These are phyloP conservation scores for Psidium guajava DNA, from an alignment of 345 rosid genomes.

Conservation along the genomic window DNA sequence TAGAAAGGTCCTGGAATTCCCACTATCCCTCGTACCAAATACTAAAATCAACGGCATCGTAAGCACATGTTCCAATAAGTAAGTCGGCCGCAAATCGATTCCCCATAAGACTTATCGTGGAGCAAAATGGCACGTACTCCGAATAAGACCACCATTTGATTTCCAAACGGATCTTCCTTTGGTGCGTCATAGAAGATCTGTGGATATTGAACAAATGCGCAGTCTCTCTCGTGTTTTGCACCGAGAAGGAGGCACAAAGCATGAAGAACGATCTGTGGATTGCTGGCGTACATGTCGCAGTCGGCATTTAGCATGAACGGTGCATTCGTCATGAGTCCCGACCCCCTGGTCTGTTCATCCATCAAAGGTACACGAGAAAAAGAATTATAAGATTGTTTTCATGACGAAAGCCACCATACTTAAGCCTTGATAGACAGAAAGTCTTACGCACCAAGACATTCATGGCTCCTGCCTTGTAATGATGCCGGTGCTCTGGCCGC, in stretches of 20 bases:
- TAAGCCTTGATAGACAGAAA: neutral
- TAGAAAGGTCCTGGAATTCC: slow-evolving; percentile 53
- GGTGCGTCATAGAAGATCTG: slow-evolving; percentile 17
- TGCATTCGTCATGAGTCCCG: slow-evolving; percentile 63
- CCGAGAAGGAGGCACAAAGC: slow-evolving; percentile 40
- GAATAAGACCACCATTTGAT: slow-evolving; percentile 9
- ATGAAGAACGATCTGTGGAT: slow-evolving; percentile 31
- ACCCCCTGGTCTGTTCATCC: slow-evolving; percentile 34
- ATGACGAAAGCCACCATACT: neutral
- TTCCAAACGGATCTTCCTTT: slow-evolving; percentile 11
- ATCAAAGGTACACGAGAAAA: neutral
- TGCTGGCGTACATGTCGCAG: slow-evolving; percentile 56
- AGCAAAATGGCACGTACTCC: slow-evolving; percentile 6
- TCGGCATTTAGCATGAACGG: slow-evolving; percentile 64
- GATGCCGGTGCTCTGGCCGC: slow-evolving; percentile 18
- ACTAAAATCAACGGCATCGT: slow-evolving; percentile 7
- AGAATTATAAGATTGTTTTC: neutral
- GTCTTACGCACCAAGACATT: slow-evolving; percentile 37
- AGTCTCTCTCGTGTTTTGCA: slow-evolving; percentile 1
- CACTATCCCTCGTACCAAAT: slow-evolving; percentile 16
- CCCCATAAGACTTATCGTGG: neutral
- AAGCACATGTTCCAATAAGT: no score
- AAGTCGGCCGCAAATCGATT: neutral
- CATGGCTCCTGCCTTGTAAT: slow-evolving; percentile 40
- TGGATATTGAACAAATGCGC: slow-evolving; percentile 47